A percentile compares a stretch with the other conserved stretches of the same genome.
Conservation (phyloP, 1,284 basidiomycete species). For the Ganoderma lingzhi region DNA sequence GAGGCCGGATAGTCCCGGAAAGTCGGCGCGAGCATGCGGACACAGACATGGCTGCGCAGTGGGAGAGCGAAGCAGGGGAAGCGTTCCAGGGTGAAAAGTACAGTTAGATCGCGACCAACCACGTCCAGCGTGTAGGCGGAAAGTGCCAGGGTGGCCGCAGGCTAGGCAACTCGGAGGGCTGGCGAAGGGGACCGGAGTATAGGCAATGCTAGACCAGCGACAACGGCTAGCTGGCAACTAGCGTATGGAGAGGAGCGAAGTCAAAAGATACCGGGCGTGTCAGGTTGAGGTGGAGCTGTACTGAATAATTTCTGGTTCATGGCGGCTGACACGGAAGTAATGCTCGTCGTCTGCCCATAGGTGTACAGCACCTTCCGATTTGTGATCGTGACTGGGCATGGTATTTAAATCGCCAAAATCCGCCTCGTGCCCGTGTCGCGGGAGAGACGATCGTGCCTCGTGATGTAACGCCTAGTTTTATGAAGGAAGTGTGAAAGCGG, state of each 20-base stretch:
- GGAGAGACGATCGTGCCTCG: conserved; percentile 14
- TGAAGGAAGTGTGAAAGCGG: conserved; percentile 2
- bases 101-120: background rate
- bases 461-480: conserved; percentile 7
- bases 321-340: conserved; percentile 19
- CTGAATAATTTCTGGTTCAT: background rate
- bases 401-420: conserved; percentile 18
- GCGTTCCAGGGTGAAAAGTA: background rate
- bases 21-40: conserved; percentile 26
- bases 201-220: background rate
- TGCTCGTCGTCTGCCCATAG: conserved; percentile 4
- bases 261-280: conserved; percentile 7
- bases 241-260: conserved; percentile 7
- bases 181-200: background rate
- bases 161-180: background rate
- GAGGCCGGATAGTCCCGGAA: conserved; percentile 22
- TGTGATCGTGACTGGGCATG: conserved; percentile 23
- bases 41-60: conserved; percentile 13
- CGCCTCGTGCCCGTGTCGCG: conserved; percentile 9
- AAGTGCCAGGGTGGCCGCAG: background rate
- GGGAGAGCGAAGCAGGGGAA: conserved; percentile 1
- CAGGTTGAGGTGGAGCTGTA: conserved; percentile 13
- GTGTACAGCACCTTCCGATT: background rate
- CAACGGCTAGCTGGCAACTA: background rate
- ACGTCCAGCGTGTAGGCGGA: conserved; percentile 6